Percentiles rank a stretch among this genome's conserved stretches.
These are phyloP conservation scores for Candida sp. DNA, from an alignment of 1,139 yeast genomes.

Conservation along the genomic window DNA sequence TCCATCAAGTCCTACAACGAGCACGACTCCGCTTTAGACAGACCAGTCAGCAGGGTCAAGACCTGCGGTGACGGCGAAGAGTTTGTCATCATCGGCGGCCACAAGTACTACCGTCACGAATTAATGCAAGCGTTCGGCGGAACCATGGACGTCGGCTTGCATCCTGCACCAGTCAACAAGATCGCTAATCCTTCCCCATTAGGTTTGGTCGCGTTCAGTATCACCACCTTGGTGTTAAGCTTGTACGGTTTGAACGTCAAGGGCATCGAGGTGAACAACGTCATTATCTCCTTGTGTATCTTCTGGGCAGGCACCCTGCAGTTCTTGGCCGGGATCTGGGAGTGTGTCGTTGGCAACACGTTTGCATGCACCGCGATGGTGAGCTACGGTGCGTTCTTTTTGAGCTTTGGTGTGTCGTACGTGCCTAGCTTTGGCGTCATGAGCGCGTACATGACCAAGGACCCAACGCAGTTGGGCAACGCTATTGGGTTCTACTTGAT, in stretches of 20 bases:
- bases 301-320: conserved; percentile 56
- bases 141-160: conserved; percentile 40
- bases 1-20: conserved; percentile 2
- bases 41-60: conserved; percentile 17
- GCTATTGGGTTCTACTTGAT: conserved; percentile 48
- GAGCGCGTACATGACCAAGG: conserved; percentile 51
- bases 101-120: conserved; percentile 36
- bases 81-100: conserved; percentile 30
- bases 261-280: conserved; percentile 39
- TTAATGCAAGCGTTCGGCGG: conserved; percentile 42
- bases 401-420: conserved; percentile 39
- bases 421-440: conserved; percentile 53
- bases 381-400: conserved; percentile 50
- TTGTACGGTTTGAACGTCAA: conserved; percentile 46
- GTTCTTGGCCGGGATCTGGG: conserved; percentile 57
- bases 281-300: conserved; percentile 45
- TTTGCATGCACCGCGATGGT: conserved; percentile 47
- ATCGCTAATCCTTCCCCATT: conserved; percentile 66
- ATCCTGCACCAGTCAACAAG: conserved; percentile 36
- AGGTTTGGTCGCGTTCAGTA: conserved; percentile 58
- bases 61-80: conserved; percentile 25
- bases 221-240: conserved; percentile 52
- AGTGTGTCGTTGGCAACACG: conserved; percentile 40
- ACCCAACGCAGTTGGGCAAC: conserved; percentile 26
- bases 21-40: neutral